Conservation (phyloP, 176 grass and related monocot species). For the Tillandsia leiboldiana region DNA sequence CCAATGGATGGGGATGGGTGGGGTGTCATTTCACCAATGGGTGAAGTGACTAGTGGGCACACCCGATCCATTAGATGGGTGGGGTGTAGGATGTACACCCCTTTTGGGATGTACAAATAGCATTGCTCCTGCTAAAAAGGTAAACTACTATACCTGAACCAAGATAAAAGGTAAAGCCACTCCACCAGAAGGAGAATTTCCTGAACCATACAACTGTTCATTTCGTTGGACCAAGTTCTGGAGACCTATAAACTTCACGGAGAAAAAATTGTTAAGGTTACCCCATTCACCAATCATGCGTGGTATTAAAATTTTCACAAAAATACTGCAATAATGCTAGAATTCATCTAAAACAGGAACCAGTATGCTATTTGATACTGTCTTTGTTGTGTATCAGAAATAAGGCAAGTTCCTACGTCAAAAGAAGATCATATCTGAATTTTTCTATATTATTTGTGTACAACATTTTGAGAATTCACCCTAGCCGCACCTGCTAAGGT, state of each 20-base stretch:
- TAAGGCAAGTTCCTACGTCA: neutral
- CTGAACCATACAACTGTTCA: constrained; percentile 67
- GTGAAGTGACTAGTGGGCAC: no score
- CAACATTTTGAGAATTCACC: neutral
- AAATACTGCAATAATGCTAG: neutral
- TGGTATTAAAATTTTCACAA: constrained; percentile 3
- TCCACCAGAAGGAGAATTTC: constrained; percentile 64
- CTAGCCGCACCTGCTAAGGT: neutral
- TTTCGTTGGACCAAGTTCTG: constrained; percentile 79
- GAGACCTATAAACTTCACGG: constrained; percentile 65
- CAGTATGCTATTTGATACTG: neutral
- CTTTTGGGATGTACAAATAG: no score
- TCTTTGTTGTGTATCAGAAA: neutral
- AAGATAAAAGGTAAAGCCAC: constrained; percentile 97
- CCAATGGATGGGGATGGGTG: no score
- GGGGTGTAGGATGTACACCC: no score
- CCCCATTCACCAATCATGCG: constrained; percentile 2
- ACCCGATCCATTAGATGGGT: no score
- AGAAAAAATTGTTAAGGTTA: constrained; percentile 14
- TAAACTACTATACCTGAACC: constrained; percentile 60
- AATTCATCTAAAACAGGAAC: no score
- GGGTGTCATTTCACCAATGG: no score
- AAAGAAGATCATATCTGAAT: neutral
- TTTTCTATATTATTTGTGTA: neutral
- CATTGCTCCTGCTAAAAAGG: neutral